Conservation (phyloP, 805 yeast species). For the Spathaspora hagerdaliae region DNA sequence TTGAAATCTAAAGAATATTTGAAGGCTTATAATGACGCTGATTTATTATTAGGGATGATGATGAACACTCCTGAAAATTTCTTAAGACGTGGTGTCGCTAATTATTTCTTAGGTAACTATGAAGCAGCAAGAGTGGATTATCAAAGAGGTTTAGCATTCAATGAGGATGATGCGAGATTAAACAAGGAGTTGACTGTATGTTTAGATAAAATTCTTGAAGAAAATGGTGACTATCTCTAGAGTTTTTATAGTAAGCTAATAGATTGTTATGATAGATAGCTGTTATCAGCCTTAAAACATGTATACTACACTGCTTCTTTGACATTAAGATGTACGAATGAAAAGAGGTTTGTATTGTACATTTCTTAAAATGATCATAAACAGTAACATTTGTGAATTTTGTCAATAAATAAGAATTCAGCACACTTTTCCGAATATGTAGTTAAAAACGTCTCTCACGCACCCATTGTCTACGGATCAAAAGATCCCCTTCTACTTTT, state of each 20-base stretch:
- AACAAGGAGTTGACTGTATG: conserved; percentile 45
- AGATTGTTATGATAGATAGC: no score
- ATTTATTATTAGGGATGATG: conserved; percentile 57
- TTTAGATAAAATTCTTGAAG: conserved; percentile 47
- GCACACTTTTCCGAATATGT: no score
- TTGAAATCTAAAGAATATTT: conserved; percentile 50
- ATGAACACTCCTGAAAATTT: conserved; percentile 64
- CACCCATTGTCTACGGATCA: no score
- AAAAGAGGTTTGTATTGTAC: no score
- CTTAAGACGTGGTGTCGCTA: conserved; percentile 61
- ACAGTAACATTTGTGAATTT: no score
- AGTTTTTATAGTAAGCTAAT: neutral
- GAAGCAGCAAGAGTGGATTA: conserved; percentile 61
- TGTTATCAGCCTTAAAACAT: no score
- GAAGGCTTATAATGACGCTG: conserved; percentile 67
- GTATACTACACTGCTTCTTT: no score
- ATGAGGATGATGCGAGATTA: conserved; percentile 48
- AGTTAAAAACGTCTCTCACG: no score
- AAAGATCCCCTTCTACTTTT: no score
- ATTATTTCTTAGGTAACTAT: conserved; percentile 56
- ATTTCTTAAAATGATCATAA: no score
- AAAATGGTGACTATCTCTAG: conserved; percentile 51
- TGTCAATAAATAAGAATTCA: no score
- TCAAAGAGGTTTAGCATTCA: conserved; percentile 71
- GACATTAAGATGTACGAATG: no score